These are phyloP conservation scores for Hymenoscyphus repandus DNA, from an alignment of 2,329 filamentous ascomycete genomes.

Conservation along the genomic window DNA sequence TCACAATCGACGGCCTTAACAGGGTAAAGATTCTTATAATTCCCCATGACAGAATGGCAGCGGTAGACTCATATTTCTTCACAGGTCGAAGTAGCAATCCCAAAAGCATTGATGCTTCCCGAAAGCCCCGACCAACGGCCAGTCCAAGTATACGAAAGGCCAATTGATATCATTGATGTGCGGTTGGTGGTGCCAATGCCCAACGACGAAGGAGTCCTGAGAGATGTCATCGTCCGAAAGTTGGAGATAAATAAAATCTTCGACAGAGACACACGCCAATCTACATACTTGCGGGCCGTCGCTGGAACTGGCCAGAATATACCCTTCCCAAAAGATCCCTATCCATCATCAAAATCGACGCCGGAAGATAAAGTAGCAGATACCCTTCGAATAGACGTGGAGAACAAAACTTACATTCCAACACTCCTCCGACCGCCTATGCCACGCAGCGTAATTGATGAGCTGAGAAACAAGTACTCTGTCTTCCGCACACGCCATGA, in stretches of 20 bases:
- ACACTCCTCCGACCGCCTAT: constrained; percentile 73
- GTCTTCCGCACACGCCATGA: constrained; percentile 79
- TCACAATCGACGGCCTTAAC: constrained; percentile 58
- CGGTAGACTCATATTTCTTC: neutral
- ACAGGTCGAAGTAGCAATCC: constrained; percentile 38
- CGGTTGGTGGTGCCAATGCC: neutral
- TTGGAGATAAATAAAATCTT: constrained; percentile 48
- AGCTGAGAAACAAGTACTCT: constrained; percentile 79
- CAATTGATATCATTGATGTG: neutral
- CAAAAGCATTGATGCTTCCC: constrained; percentile 36
- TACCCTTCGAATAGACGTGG: constrained; percentile 70
- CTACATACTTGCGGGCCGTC: constrained; percentile 55
- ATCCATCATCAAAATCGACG: constrained; percentile 27
- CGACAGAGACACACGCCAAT: constrained; percentile 44
- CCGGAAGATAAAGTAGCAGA: constrained; percentile 56
- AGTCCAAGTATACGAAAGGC: constrained; percentile 54
- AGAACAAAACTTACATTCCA: constrained; percentile 72
- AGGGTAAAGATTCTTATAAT: constrained; percentile 45
- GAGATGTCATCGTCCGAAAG: constrained; percentile 74
- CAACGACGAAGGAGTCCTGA: constrained; percentile 54
- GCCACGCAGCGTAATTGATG: constrained; percentile 72
- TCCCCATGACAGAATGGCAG: neutral
- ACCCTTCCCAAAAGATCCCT: constrained; percentile 63
- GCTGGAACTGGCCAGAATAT: constrained; percentile 67
- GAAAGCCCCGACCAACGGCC: constrained; percentile 35